Base-by-base conservation (phyloP, 2,329 filamentous ascomycete genomes). In the Proliferodiscus dingleyae region DNA sequence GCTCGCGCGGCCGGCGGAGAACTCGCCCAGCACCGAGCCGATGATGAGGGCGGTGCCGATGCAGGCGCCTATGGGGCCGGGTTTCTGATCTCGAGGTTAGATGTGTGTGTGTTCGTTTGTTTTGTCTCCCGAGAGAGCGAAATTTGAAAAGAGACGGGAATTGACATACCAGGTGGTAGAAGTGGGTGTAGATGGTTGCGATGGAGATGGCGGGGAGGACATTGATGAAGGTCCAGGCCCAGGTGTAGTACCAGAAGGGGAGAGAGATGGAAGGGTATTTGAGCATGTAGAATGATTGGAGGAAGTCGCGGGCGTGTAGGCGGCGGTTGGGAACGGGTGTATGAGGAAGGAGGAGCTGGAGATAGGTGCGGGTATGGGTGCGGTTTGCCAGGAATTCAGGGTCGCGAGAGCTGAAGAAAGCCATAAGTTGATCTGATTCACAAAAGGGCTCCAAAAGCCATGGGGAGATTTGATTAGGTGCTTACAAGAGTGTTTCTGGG, bases 221-320 rank as follows among this genome's bases (percentile, higher is more conserved):
- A 15, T 61, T 61, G 28, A 57, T 55, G 32, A 61, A 61, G 3
- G 58, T 57, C 59, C 59, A 61, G 15, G 49, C 43, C 50, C 50
- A 55, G n/a, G 47, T 56, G 36, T 61, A 62, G 37, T 62, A 62
- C 49, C 51, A 58, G 43, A 59, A 59, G 3, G 59, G 54, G 39
- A 62, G 54, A 21, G 52, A 7, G 36, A 62, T 44, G 3, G 52
- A 55, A 9, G 59, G 58, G 36, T 61, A 62, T 30, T 56, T 51
- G 24, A 62, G 55, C 55, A 62, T 59, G 13, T 40, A 29, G 18
- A 61, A 52, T 3, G 58, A 58, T 42, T 59, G 54, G 8, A 58
- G 46, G 49, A 61, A 62, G 37, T 61, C 56, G 13, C 48, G 26
- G 3, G 48, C 37, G 18, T 52, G 59, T 11, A 62, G 53, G 4